A percentile compares a stretch with the other conserved stretches of the same genome.
Conservation (phyloP, 1,139 yeast genomes). For the Pneumocystis jirovecii region DNA sequence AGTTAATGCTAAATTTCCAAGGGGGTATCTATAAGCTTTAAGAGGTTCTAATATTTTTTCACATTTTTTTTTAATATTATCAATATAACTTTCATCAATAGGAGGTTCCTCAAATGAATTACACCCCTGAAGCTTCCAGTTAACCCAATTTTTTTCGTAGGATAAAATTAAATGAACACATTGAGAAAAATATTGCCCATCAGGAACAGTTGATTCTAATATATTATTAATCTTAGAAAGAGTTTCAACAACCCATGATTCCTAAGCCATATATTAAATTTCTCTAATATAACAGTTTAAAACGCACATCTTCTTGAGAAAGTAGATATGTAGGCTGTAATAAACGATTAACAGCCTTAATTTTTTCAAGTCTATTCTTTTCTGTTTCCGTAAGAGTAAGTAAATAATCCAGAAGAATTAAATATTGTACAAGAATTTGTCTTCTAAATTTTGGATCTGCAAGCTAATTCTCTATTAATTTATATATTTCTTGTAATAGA, state of each 20-base stretch:
- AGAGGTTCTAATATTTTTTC: background rate
- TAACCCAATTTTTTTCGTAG: background rate
- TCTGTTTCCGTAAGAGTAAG: slow-evolving; percentile 17
- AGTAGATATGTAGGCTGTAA: background rate
- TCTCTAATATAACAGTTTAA: background rate
- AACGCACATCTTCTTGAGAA: background rate
- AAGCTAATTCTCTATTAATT: slow-evolving; percentile 25
- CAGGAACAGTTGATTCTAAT: background rate
- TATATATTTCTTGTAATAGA: slow-evolving; percentile 25
- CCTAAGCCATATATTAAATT: background rate
- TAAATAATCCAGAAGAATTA: slow-evolving; percentile 22
- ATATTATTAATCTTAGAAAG: background rate
- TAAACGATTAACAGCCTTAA: background rate
- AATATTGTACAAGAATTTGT: slow-evolving; percentile 22
- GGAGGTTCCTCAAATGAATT: background rate
- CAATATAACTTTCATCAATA: background rate
- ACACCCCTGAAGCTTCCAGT: background rate
- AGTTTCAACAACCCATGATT: background rate
- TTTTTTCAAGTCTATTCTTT: slow-evolving; percentile 10
- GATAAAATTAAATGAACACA: background rate
- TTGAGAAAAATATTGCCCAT: background rate
- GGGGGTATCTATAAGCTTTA: background rate
- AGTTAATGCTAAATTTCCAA: background rate
- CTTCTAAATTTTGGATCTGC: slow-evolving; percentile 24
- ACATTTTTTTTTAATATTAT: background rate